Evolutionary conservation across 2,329 filamentous ascomycete species (phyloP).

Genomic region (Metarhizium anisopliae): DNA sequence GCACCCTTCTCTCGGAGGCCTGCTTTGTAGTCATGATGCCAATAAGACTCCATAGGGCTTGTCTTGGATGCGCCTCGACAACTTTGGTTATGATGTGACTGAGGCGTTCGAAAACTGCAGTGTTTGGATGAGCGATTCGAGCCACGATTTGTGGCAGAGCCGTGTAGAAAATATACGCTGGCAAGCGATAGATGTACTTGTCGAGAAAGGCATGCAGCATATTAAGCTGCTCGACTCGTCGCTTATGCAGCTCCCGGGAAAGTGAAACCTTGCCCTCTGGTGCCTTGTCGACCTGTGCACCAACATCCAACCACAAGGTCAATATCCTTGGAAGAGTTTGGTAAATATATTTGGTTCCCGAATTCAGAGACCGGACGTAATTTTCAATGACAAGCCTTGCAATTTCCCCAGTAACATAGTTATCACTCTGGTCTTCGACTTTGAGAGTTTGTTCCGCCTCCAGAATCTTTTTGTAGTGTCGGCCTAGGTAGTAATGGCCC

Average conservation of each 20-base stretch:
- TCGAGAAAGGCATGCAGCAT: constrained; percentile 65
- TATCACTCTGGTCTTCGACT: constrained; percentile 65
- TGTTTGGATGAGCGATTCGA: constrained; percentile 83
- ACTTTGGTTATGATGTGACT: constrained; percentile 77
- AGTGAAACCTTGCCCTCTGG: constrained; percentile 45
- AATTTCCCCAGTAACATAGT: constrained; percentile 71
- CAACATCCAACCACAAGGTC: constrained; percentile 91
- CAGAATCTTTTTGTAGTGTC: constrained; percentile 92
- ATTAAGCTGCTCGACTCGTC: constrained; percentile 57
- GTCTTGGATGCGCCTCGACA: constrained; percentile 78
- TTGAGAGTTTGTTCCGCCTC: constrained; percentile 79
- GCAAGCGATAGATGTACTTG: constrained; percentile 67
- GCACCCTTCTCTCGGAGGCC: constrained; percentile 50
- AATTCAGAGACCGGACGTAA: constrained; percentile 77
- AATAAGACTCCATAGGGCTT: constrained; percentile 84
- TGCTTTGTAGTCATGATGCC: constrained; percentile 78
- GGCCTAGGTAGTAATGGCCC: constrained; percentile 91
- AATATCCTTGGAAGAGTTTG: constrained; percentile 87
- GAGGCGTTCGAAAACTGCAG: constrained; percentile 66
- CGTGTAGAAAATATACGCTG: constrained; percentile 71
- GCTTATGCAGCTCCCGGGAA: constrained; percentile 41
- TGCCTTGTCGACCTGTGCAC: constrained; percentile 60
- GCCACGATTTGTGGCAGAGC: constrained; percentile 88
- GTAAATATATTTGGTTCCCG: constrained; percentile 91
- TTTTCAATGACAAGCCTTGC: constrained; percentile 89